Evolutionary conservation across 257 asterid species (phyloP), one percentile per base, ranked within the genome.

Genomic region (Agastache rugosa): DNA sequence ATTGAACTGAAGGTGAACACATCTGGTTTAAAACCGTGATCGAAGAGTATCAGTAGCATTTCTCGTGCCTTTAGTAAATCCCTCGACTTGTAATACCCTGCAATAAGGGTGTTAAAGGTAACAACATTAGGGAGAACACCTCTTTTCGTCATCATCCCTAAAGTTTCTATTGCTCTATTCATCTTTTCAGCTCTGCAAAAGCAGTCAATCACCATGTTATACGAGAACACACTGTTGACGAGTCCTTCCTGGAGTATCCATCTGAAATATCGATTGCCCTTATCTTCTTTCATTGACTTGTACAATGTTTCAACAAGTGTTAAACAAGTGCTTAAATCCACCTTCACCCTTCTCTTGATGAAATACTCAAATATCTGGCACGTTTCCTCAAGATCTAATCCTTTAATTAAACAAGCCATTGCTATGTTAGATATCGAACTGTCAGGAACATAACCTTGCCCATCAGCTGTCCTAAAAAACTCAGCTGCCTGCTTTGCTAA

Each of bases 201-300:
- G 82, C 97, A 88, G 85, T 90, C 93, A 67, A 91, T 85, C 72
- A 90, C 79, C 92, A 82, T 84, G 76, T 94, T 94, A 80, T 86
- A 94, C 1, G 89, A 69, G 81, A 81, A 85, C 5, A 82, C 87
- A 67, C 76, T 85, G 8, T 79, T 71, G 17, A 91, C 80, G 47
- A 85, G 83, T 23, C 89, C 88, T 76, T 80, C 83, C 45, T 76
- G 44, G 22, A 84, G 47, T 77, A 90, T 71, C 85, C 88, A 82
- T 67, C 81, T 61, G 51, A 90, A 63, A 75, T 90, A 91, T 17
- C 37, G 71, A 77, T 86, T 80, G 14, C 93, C 97, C 83, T 82
- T 81, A 29, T 60, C 87, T 77, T 80, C 91, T 77, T 80, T 76
- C 76, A 87, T 87, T 16, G 85, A 79, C 27, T 69, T 80, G 82